Evolutionary conservation across 495 filamentous ascomycete species (phyloP).

Genomic region (Penicillium ochrochloron): DNA sequence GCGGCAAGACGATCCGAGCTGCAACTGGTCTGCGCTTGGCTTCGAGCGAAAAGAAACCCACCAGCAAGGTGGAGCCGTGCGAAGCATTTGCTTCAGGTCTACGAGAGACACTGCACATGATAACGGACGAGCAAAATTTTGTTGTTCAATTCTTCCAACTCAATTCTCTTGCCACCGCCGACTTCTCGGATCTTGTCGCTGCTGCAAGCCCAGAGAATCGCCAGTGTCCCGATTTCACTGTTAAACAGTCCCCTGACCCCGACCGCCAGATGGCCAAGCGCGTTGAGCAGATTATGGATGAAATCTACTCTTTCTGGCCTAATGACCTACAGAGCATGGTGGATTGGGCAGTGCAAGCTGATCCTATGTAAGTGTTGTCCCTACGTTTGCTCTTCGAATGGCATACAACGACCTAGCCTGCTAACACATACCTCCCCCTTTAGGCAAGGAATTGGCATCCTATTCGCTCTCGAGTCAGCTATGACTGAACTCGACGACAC

Average conservation of each 20-base stretch:
- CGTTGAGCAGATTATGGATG: slow-evolving; percentile 83
- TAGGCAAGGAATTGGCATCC: slow-evolving; percentile 86
- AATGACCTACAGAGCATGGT: slow-evolving; percentile 77
- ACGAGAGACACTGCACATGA: slow-evolving; percentile 75
- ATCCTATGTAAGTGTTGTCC: slow-evolving; percentile 71
- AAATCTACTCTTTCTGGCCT: slow-evolving; percentile 80
- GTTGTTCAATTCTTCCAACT: slow-evolving; percentile 92
- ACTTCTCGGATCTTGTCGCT: slow-evolving; percentile 80
- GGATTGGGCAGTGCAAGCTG: slow-evolving; percentile 79
- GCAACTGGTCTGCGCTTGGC: slow-evolving; percentile 62
- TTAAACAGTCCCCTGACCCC: slow-evolving; percentile 76
- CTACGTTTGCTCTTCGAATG: too few species aligned
- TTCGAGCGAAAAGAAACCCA: slow-evolving; percentile 66
- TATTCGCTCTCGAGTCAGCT: slow-evolving; percentile 78
- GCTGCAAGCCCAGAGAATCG: slow-evolving; percentile 68
- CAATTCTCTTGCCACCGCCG: slow-evolving; percentile 71
- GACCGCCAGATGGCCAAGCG: slow-evolving; percentile 80
- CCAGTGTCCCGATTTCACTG: slow-evolving; percentile 67
- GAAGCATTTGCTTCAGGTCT: slow-evolving; percentile 84
- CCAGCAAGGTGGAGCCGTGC: slow-evolving; percentile 70
- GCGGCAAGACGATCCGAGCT: slow-evolving; percentile 80
- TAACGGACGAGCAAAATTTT: slow-evolving; percentile 93
- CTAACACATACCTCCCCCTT: slow-evolving; percentile 14
- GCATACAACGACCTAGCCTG: not conserved
- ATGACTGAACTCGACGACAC: slow-evolving; percentile 79